phyloP scores from a whole-genome alignment of 257 asterid genomes.

The Solanum sejunctum region DNA sequence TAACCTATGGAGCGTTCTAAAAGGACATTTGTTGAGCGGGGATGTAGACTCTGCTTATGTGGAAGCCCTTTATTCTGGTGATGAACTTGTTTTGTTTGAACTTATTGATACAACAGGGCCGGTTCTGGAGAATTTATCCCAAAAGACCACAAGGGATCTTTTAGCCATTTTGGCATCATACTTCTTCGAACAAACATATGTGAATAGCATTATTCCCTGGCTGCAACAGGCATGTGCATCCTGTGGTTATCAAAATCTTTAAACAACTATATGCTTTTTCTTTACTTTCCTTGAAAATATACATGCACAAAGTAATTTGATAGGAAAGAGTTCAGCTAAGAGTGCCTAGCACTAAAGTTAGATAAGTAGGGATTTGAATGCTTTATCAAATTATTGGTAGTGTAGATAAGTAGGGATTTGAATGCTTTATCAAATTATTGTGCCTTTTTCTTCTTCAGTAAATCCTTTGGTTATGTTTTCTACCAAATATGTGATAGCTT shows the following conservation, averaged over 20 bases:
- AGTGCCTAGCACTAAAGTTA: not conserved
- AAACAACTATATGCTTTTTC: not conserved
- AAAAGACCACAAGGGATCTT: slow-evolving; percentile 50
- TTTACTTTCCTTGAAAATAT: not conserved
- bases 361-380: not conserved
- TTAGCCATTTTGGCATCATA: slow-evolving; percentile 48
- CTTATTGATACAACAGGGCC: slow-evolving; percentile 93
- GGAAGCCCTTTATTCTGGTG: slow-evolving; percentile 63
- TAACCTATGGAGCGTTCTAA: slow-evolving; percentile 37
- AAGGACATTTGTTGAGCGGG: slow-evolving; percentile 45
- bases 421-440: not conserved
- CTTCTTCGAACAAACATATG: slow-evolving; percentile 61
- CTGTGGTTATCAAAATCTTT: not conserved
- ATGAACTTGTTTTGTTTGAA: slow-evolving; percentile 64
- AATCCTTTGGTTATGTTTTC: not conserved
- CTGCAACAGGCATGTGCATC: slow-evolving; percentile 70
- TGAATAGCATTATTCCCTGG: slow-evolving; percentile 77
- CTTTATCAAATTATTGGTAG: not conserved
- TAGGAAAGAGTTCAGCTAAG: not conserved
- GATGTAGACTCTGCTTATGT: slow-evolving; percentile 71
- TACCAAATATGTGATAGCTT: not conserved
- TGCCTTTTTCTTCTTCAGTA: not conserved
- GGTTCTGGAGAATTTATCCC: slow-evolving; percentile 53
- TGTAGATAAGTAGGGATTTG: not conserved
- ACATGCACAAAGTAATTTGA: not conserved